Percentiles rank a stretch among this genome's conserved stretches.
Evolutionary conservation across 2,329 filamentous ascomycete genomes (phyloP).

Genomic region (Diaporthe vaccinii): DNA sequence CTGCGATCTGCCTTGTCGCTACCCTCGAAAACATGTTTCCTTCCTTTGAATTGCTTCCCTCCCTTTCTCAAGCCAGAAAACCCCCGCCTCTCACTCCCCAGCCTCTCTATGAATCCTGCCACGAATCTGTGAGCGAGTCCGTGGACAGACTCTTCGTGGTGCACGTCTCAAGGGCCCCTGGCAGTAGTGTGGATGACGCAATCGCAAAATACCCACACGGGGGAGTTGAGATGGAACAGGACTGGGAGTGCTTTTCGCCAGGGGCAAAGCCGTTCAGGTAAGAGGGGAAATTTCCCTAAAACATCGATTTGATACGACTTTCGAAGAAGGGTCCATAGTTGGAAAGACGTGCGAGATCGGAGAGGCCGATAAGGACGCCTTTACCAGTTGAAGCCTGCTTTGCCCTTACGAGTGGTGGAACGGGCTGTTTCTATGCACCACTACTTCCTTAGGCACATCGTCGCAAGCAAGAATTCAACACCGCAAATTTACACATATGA

Average conservation of each 20-base stretch:
- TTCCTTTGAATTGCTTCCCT: not conserved
- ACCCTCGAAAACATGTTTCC: slow-evolving; percentile 37
- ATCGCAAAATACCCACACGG: slow-evolving; percentile 6
- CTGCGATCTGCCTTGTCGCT: slow-evolving; percentile 4
- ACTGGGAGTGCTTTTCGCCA: not conserved
- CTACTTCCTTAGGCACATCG: not conserved
- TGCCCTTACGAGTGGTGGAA: not conserved
- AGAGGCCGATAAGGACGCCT: slow-evolving; percentile 3
- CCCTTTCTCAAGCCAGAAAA: not conserved
- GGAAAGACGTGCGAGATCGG: slow-evolving; percentile 4
- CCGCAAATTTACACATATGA: no score
- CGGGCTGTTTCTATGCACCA: not conserved
- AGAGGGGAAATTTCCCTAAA: no score
- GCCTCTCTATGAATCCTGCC: not conserved
- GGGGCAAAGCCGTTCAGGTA: no score
- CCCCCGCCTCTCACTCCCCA: not conserved
- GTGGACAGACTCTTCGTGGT: not conserved
- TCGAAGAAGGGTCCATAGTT: not conserved
- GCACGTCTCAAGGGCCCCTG: not conserved
- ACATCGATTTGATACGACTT: not conserved
- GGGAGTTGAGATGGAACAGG: not conserved
- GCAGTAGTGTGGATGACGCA: slow-evolving; percentile 10
- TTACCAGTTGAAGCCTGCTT: not conserved
- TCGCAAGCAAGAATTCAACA: not conserved
- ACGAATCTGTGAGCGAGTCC: not conserved